Conservation (phyloP, 2,329 filamentous ascomycete species). For the Pleomassaria siparia region DNA sequence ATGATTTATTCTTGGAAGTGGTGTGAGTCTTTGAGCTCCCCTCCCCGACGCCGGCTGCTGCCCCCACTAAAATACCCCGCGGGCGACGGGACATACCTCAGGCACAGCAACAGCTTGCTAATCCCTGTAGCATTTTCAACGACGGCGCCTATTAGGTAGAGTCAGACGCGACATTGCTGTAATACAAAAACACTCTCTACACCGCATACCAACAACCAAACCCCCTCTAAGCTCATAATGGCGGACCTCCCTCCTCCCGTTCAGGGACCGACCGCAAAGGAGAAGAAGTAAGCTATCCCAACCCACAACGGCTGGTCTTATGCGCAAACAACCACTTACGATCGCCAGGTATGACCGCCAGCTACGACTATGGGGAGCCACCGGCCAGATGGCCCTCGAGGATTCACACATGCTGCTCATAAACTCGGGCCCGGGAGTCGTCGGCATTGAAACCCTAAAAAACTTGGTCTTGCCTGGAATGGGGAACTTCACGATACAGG, state of each 20-base stretch:
- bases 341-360: slow-evolving; percentile 86
- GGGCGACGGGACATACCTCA: neutral
- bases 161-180: neutral
- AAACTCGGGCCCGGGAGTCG: slow-evolving; percentile 83
- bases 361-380: slow-evolving; percentile 91
- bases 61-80: neutral
- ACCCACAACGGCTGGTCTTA: slow-evolving; percentile 5
- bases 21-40: neutral
- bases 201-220: neutral
- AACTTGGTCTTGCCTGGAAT: slow-evolving; percentile 94
- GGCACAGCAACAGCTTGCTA: slow-evolving; percentile 2
- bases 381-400: slow-evolving; percentile 86
- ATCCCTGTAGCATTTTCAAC: slow-evolving; percentile 18
- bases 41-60: too few species aligned
- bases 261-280: slow-evolving; percentile 46
- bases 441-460: slow-evolving; percentile 89
- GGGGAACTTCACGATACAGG: slow-evolving; percentile 87
- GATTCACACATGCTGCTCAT: slow-evolving; percentile 87
- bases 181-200: neutral
- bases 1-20: too few species aligned
- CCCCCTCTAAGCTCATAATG: slow-evolving; percentile 24
- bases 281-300: slow-evolving; percentile 51
- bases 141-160: slow-evolving; percentile 12
- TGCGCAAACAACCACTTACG: slow-evolving; percentile 26
- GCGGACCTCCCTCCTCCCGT: slow-evolving; percentile 42